Conservation (phyloP, 2,329 filamentous ascomycete species). For the Calonectria fujianensis region DNA sequence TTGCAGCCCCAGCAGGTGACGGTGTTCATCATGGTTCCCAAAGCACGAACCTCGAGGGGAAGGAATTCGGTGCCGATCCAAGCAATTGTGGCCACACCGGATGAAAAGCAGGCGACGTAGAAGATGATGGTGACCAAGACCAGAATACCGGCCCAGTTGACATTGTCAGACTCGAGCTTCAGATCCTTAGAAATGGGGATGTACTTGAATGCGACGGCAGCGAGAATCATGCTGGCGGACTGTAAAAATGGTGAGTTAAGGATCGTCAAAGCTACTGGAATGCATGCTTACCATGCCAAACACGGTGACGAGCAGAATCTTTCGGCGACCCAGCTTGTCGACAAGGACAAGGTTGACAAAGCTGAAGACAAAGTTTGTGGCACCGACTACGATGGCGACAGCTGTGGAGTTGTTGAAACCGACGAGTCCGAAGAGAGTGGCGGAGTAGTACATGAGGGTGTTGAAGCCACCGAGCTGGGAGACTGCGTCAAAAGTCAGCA, state of each 20-base stretch:
- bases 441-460: conserved; percentile 69
- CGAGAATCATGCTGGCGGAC: conserved; percentile 63
- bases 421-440: conserved; percentile 67
- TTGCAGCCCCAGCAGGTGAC: conserved; percentile 66
- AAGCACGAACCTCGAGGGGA: conserved; percentile 65
- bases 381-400: conserved; percentile 65
- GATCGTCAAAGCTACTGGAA: not conserved
- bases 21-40: conserved; percentile 67
- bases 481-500: conserved; percentile 45
- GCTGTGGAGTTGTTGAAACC: conserved; percentile 67
- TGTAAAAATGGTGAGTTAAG: conserved; percentile 31
- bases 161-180: conserved; percentile 57
- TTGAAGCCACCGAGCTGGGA: conserved; percentile 71
- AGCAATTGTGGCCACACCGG: conserved; percentile 66
- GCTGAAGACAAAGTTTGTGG: conserved; percentile 68
- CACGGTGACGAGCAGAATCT: conserved; percentile 63
- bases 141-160: conserved; percentile 47
- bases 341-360: conserved; percentile 66
- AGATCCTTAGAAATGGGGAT: conserved; percentile 64
- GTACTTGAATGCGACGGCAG: conserved; percentile 65
- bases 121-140: conserved; percentile 64
- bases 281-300: conserved; percentile 46
- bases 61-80: conserved; percentile 68
- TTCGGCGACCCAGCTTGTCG: conserved; percentile 65
- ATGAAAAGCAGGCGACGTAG: conserved; percentile 62